These are phyloP conservation scores for Zygosaccharomyces bailii DNA, from an alignment of 805 yeast species.

Conservation along the genomic window DNA sequence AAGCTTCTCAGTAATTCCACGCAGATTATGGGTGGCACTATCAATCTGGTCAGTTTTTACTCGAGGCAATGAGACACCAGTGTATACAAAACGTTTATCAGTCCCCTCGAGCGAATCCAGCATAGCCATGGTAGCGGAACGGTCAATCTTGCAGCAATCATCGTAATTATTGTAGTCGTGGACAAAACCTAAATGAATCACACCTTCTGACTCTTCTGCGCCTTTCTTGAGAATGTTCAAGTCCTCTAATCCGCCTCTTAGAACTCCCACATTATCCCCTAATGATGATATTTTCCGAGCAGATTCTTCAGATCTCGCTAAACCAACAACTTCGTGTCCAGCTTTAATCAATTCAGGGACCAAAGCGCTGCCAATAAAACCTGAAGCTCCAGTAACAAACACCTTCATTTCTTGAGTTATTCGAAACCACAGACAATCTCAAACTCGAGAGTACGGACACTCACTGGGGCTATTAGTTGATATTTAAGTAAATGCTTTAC, in stretches of 20 bases:
- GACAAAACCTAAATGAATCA: constrained; percentile 38
- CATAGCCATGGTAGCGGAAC: constrained; percentile 31
- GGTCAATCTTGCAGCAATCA: constrained; percentile 25
- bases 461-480: too few relatives aligned
- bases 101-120: constrained; percentile 32
- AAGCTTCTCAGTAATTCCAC: constrained; percentile 18
- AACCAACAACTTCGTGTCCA: constrained; percentile 33
- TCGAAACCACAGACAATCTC: too few relatives aligned
- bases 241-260: constrained; percentile 34
- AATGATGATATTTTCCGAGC: constrained; percentile 25
- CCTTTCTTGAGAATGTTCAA: constrained; percentile 30
- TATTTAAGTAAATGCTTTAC: too few relatives aligned
- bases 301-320: constrained; percentile 36
- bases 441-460: too few relatives aligned
- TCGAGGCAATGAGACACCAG: constrained; percentile 14
- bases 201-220: constrained; percentile 36
- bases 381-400: constrained; percentile 40
- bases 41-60: constrained; percentile 5
- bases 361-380: constrained; percentile 34
- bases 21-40: neutral
- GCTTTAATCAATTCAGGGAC: constrained; percentile 21
- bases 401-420: constrained; percentile 24
- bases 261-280: constrained; percentile 26
- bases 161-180: constrained; percentile 32
- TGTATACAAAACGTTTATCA: constrained; percentile 29